Conservation (phyloP, 352 stramenopile genomes). For the Globisporangium sylvaticum region DNA sequence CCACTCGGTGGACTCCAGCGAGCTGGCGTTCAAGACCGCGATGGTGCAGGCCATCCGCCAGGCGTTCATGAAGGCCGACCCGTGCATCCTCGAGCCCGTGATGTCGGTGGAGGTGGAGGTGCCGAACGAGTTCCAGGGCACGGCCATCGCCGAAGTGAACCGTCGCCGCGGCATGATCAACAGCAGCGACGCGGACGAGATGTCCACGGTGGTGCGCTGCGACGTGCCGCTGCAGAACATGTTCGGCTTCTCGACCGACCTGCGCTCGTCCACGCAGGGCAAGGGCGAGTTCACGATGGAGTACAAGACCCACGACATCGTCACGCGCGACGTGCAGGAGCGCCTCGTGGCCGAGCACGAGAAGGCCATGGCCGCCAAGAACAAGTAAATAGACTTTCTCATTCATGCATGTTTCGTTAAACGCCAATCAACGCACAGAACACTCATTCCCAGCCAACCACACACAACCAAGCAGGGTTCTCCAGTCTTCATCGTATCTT, state of each 20-base stretch:
- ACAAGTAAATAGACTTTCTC: slow-evolving; percentile 45
- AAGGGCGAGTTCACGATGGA: slow-evolving; percentile 99
- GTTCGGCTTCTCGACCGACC: slow-evolving; percentile 98
- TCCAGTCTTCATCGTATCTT: no score
- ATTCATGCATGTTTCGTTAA: neutral
- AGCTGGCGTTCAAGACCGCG: slow-evolving; percentile 97
- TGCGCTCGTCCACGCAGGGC: slow-evolving; percentile 94
- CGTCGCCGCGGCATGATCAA: slow-evolving; percentile 94
- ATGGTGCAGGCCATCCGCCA: slow-evolving; percentile 94
- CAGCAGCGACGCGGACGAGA: slow-evolving; percentile 94
- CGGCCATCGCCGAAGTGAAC: slow-evolving; percentile 93
- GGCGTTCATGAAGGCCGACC: slow-evolving; percentile 90
- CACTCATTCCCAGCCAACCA: no score
- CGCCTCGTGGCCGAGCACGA: slow-evolving; percentile 94
- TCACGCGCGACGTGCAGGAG: slow-evolving; percentile 92
- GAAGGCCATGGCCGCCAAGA: slow-evolving; percentile 78
- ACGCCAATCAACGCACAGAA: neutral
- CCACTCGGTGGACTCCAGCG: slow-evolving; percentile 97
- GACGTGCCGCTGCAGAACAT: slow-evolving; percentile 97
- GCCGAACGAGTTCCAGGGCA: slow-evolving; percentile 95
- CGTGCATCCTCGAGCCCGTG: slow-evolving; percentile 94
- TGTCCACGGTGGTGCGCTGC: slow-evolving; percentile 89
- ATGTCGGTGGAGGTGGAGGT: slow-evolving; percentile 95
- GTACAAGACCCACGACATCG: slow-evolving; percentile 96
- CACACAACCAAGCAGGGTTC: neutral